Evolutionary conservation across 768 basidiomycete species (phyloP).

Genomic region (Psilocybe cyanescens): DNA sequence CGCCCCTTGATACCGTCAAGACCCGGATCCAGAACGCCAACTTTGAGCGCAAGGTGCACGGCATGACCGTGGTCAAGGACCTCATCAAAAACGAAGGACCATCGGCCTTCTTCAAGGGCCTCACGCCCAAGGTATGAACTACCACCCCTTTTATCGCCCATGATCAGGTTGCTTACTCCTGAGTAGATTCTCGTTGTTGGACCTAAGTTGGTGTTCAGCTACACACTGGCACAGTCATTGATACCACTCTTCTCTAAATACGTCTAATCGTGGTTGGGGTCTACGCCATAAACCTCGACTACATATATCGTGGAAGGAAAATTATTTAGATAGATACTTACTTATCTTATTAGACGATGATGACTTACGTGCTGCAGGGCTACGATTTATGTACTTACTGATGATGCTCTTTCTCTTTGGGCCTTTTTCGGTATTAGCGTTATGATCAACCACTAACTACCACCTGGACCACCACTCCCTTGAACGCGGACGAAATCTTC

Average conservation of each 20-base stretch:
- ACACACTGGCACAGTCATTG: slow-evolving; percentile 94
- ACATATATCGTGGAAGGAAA: not conserved
- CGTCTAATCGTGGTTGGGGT: slow-evolving; percentile 45
- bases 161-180: not conserved
- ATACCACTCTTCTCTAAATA: slow-evolving; percentile 92
- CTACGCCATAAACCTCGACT: too few species aligned
- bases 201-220: slow-evolving; percentile 97
- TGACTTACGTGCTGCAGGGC: not conserved
- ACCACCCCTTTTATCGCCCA: slow-evolving; percentile 25
- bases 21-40: slow-evolving; percentile 99
- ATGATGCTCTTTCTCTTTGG: not conserved
- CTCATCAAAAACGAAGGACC: slow-evolving; percentile 86
- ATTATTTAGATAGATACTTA: slow-evolving; percentile 1
- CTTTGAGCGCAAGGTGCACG: slow-evolving; percentile 85
- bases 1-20: slow-evolving; percentile 95
- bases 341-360: not conserved
- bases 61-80: slow-evolving; percentile 81
- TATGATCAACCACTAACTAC: too few species aligned
- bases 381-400: not conserved
- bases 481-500: too few species aligned
- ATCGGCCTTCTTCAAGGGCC: slow-evolving; percentile 91
- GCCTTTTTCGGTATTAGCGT: too few species aligned
- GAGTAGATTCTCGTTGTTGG: slow-evolving; percentile 92
- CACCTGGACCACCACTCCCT: too few species aligned
- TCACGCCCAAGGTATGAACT: slow-evolving; percentile 85